Conservation (phyloP, 495 filamentous ascomycete species). For the Talaromyces nanjingensis region DNA sequence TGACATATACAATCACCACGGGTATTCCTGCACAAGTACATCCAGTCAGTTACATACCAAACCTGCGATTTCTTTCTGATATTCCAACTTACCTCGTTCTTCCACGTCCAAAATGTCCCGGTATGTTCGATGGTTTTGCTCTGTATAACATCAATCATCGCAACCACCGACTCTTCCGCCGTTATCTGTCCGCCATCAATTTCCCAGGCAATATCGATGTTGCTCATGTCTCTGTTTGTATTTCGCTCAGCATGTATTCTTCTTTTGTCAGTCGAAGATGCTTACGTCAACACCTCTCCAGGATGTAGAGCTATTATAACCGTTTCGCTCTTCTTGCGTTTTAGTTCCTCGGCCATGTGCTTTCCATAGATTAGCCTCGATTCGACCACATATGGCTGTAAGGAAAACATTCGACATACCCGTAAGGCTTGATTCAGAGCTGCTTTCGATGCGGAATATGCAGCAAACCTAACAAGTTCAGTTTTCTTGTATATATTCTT, state of each 20-base stretch:
- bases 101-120: constrained; percentile 52
- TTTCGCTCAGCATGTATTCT: constrained; percentile 10
- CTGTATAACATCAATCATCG: constrained; percentile 43
- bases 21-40: not conserved
- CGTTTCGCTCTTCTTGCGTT: constrained; percentile 36
- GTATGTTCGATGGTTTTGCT: constrained; percentile 39
- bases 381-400: not conserved
- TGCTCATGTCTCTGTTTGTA: constrained; percentile 32
- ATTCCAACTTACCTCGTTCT: constrained; percentile 32
- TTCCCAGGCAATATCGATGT: constrained; percentile 39
- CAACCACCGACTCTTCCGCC: constrained; percentile 38
- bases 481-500: not conserved
- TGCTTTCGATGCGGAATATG: constrained; percentile 52
- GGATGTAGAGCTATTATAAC: constrained; percentile 49
- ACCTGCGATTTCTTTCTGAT: not conserved
- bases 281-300: constrained; percentile 48
- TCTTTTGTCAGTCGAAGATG: not conserved
- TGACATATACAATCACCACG: not conserved
- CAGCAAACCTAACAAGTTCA: constrained; percentile 34
- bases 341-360: constrained; percentile 49
- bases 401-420: constrained; percentile 12
- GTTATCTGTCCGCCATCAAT: constrained; percentile 42
- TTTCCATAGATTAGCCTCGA: constrained; percentile 7
- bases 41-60: not conserved
- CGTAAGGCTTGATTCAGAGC: constrained; percentile 50